Base-by-base conservation (phyloP, 768 basidiomycete genomes). In the Coprinopsis strossmayeri region DNA sequence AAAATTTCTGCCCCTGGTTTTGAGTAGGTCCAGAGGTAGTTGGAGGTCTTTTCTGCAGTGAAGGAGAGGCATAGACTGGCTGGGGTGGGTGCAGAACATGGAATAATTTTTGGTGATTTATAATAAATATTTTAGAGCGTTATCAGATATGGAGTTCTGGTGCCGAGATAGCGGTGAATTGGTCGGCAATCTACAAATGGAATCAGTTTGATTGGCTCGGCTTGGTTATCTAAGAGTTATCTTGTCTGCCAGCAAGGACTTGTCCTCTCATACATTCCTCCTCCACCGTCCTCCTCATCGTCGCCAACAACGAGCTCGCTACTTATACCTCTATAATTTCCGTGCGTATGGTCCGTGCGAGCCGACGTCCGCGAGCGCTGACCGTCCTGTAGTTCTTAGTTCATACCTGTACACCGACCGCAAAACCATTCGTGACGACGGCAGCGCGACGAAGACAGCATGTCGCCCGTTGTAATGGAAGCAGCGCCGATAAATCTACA, bases 401-500 rank as follows among this genome's bases (percentile, higher is more conserved):
- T 45, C n/a, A 3, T 28, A n/a, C 43, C 20, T 32, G 17, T n/a
- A 28, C 43, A 45, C 43, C n/a, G 43, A 5, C 43, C 3, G 46
- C 54, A 25, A 49, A 54, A 1, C 34, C 50, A 20, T 47, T 45
- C 51, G 27, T 43, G 53, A 42, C 30, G 30, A 7, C 34, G 23
- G 52, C 53, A 27, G 52, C 55, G 9, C 25, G 34, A 42, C 46
- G 41, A 51, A 48, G 40, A 49, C 48, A 60, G 62, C 59, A 79
- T 79, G 79, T 72, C 79, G 41, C 73, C 78, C 61, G 73, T 81
- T 60, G 71, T 79, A 54, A 69, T 82, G 55, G 78, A 81, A 60
- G 61, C 74, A 27, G 76, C 77, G 37, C 66, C 73, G 26, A 57
- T 78, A 57, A 72, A 66, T 64, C 71, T 79, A 63, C 77, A 75